Evolutionary conservation across 2,329 filamentous ascomycete species (phyloP).

Genomic region (Colletotrichum siamense): DNA sequence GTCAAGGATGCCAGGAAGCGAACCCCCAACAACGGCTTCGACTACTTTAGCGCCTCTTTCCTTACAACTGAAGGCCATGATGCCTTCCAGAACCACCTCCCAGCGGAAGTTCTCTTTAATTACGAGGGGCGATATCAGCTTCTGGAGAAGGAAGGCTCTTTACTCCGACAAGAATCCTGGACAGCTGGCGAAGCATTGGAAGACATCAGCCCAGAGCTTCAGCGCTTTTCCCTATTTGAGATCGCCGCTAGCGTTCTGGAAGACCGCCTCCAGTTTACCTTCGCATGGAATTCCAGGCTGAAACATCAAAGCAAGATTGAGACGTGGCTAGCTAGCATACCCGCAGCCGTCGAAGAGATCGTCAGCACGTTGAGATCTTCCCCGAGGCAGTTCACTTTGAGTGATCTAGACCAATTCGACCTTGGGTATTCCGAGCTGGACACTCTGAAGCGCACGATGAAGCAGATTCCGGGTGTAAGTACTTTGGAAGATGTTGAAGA

Average conservation of each 20-base stretch:
- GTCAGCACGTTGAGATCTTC: background rate
- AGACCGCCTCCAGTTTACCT: background rate
- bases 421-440: background rate
- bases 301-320: background rate
- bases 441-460: background rate
- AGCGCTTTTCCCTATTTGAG: background rate
- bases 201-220: background rate
- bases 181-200: background rate
- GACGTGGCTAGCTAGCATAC: background rate
- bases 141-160: constrained; percentile 41
- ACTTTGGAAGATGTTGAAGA: constrained; percentile 30
- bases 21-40: constrained; percentile 1
- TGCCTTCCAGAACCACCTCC: constrained; percentile 29
- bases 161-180: background rate
- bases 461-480: background rate
- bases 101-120: constrained; percentile 55
- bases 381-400: background rate
- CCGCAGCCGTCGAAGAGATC: background rate
- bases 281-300: background rate
- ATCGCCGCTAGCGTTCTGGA: background rate
- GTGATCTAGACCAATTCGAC: background rate
- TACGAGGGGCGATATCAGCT: constrained; percentile 52
- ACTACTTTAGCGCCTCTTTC: background rate
- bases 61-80: background rate
- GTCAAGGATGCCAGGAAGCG: constrained; percentile 26